Evolutionary conservation across 2,329 filamentous ascomycete genomes (phyloP), one percentile per base, ranked within the genome.

Genomic region (Polytolypa hystricis): DNA sequence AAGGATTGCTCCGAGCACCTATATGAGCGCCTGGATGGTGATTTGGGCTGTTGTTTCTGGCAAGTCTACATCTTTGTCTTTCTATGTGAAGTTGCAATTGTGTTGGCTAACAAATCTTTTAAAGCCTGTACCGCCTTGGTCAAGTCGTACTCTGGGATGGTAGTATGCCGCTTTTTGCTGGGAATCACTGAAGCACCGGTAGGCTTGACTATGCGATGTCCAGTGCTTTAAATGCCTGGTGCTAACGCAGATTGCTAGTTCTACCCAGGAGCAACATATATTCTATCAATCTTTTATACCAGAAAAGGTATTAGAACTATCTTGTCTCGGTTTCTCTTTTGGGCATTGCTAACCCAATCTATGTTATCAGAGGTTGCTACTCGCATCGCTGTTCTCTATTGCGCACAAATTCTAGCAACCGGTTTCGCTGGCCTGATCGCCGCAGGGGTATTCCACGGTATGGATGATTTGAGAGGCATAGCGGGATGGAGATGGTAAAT

Each of bases 231-330:
- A 57, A 58, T 1, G 63, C 66, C 12, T 48, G 5, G 10, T 10
- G 18, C 34, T 37, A 25, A 37, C 7, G 10, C 12, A 17, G 2
- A 17, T 14, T 15, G 11, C 0, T 42, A 46, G 42, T 79, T 79
- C 53, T 61, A 79, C 17, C 77, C 77, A 0, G 77, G 77, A 28
- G 73, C 73, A 0, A 63, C 80, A 8, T 64, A 79, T 29, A 73
- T 79, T 30, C 63, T 81, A 14, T 76, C 73, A 0, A 75, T 78
- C 46, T 81, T 76, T 70, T 81, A 81, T 54, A 80, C 76, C 1
- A 66, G 74, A 32, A 67, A 69, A 33, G 72, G 75, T 55, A 48
- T 42, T 66, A 68, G 10, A 57, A 60, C 0, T 54, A 58, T 4
- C 38, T 33, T 17, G 34, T 41, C 26, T 31, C 44, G 11, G 42